Evolutionary conservation across 2,329 filamentous ascomycete species (phyloP).

Genomic region (Talaromyces sp.): DNA sequence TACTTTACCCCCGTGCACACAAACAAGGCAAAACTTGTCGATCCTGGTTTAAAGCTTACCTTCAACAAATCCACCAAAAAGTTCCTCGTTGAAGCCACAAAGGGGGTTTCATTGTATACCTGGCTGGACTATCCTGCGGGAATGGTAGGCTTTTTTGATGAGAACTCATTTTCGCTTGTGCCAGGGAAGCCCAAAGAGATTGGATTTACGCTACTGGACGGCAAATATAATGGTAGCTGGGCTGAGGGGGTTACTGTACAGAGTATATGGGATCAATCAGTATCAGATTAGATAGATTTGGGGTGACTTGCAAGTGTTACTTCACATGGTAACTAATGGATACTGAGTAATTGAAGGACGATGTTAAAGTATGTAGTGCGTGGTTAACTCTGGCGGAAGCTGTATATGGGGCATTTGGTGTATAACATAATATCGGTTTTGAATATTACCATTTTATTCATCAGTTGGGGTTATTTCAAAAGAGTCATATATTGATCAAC

Average conservation of each 20-base stretch:
- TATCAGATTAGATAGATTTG: background rate
- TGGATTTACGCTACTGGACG: slow-evolving; percentile 42
- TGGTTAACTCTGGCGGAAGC: too few species aligned
- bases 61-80: slow-evolving; percentile 24
- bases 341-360: background rate
- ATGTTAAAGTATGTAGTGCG: too few species aligned
- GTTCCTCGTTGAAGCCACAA: slow-evolving; percentile 46
- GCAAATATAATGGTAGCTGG: slow-evolving; percentile 42
- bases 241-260: slow-evolving; percentile 43
- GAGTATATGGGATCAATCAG: slow-evolving; percentile 47
- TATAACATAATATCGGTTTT: too few species aligned
- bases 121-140: slow-evolving; percentile 51
- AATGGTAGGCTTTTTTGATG: slow-evolving; percentile 47
- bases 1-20: slow-evolving; percentile 47
- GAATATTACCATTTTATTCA: too few species aligned
- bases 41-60: slow-evolving; percentile 43
- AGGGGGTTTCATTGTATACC: slow-evolving; percentile 48
- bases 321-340: background rate
- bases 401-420: too few species aligned
- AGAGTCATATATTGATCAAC: too few species aligned
- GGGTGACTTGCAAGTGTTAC: background rate
- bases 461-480: too few species aligned
- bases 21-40: slow-evolving; percentile 41
- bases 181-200: slow-evolving; percentile 42
- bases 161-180: slow-evolving; percentile 49